Percentiles rank a stretch among this genome's conserved stretches.
Conservation (phyloP, 257 asterid species). For the Nicotiana paniculata region DNA sequence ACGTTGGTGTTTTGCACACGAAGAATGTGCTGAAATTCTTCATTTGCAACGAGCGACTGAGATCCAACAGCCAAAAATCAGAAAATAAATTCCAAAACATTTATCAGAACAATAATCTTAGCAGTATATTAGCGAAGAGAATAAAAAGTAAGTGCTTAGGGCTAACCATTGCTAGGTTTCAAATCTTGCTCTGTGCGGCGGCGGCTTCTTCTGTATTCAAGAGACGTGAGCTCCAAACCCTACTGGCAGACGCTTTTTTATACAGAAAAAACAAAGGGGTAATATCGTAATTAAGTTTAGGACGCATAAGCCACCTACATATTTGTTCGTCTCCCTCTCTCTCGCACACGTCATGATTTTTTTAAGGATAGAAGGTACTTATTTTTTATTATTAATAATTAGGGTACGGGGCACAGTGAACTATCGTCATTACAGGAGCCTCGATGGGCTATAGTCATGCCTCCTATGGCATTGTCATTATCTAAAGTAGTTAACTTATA, state of each 20-base stretch:
- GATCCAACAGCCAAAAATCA: neutral
- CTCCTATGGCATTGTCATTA: too few relatives aligned
- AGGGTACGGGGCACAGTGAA: too few relatives aligned
- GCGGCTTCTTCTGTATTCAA: neutral
- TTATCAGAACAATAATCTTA: neutral
- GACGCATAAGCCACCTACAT: too few relatives aligned
- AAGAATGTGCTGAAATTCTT: conserved; percentile 9
- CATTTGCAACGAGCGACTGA: conserved; percentile 10
- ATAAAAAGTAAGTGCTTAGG: neutral
- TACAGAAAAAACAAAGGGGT: neutral
- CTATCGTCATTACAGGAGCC: too few relatives aligned
- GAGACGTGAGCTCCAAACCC: neutral
- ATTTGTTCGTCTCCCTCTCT: too few relatives aligned
- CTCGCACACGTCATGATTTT: too few relatives aligned
- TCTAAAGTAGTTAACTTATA: too few relatives aligned
- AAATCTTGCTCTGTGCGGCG: neutral
- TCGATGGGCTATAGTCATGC: too few relatives aligned
- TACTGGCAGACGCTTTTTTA: neutral
- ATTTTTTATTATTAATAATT: too few relatives aligned
- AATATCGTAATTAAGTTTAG: neutral
- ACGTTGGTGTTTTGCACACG: conserved; percentile 11
- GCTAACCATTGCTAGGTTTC: neutral
- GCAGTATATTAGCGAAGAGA: neutral
- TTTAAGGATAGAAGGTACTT: too few relatives aligned
- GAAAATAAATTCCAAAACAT: neutral